These are phyloP conservation scores for Viola odorata DNA, from an alignment of 345 rosid species.

Conservation along the genomic window DNA sequence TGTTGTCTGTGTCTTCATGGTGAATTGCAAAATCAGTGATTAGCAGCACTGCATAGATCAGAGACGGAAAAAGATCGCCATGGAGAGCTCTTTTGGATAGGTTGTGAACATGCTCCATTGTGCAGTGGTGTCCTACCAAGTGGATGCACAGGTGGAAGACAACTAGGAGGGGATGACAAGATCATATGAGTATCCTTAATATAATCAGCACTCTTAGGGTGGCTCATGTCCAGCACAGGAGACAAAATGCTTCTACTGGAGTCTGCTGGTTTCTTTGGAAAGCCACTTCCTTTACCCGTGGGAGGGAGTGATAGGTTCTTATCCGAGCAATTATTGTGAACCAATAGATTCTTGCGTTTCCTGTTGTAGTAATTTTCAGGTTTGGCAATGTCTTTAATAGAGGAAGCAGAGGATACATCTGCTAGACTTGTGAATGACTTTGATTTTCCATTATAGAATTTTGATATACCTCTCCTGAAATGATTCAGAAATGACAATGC, in stretches of 20 bases:
- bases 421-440: conserved; percentile 47
- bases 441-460: conserved; percentile 39
- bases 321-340: conserved; percentile 11
- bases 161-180: conserved; percentile 12
- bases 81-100: conserved; percentile 15
- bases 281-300: conserved; percentile 14
- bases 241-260: conserved; percentile 8
- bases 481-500: conserved; percentile 1
- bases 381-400: conserved; percentile 33
- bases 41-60: conserved; percentile 31
- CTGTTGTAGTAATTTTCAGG: conserved; percentile 32
- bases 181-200: conserved; percentile 6
- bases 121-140: conserved; percentile 17
- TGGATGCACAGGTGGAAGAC: conserved; percentile 36
- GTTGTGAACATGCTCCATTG: conserved; percentile 10
- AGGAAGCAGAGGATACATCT: conserved; percentile 27
- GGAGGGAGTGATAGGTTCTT: conserved; percentile 9
- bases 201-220: conserved; percentile 1
- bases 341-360: conserved; percentile 35
- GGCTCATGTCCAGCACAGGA: conserved; percentile 1
- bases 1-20: conserved; percentile 9
- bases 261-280: conserved; percentile 16
- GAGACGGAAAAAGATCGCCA: conserved; percentile 39
- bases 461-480: conserved; percentile 41
- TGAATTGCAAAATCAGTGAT: conserved; percentile 4